Evolutionary conservation across 805 yeast genomes (phyloP), one percentile per base, ranked within the genome.

Genomic region (Wickerhamiella azymoides): DNA sequence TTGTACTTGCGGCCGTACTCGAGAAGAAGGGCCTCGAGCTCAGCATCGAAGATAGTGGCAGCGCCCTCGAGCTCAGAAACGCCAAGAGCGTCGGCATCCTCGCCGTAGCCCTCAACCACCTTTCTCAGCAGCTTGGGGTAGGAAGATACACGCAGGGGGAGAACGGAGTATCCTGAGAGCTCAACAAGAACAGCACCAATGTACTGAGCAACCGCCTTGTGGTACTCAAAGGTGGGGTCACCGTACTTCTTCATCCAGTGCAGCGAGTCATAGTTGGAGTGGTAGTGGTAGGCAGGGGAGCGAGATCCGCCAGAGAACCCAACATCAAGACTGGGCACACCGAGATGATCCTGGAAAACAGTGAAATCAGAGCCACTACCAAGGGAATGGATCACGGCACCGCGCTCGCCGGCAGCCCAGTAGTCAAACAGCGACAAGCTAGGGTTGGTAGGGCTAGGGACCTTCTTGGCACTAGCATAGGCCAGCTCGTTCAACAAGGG

Each of bases 281-380:
- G 89, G 59, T 81, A 79, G 49, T 79, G 88, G 57, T 80, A 80
- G 7, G 79, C 74, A 0, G 85, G 69, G 43, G 77, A 80, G 8
- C 58, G 64, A 10, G 57, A 54, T 9, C 68, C 64, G 19, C 56
- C 56, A 16, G 55, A 60, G 56, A 79, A 81, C 0, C 79, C 81
- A 40, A 77, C 48, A 59, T 79, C 81, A n/a, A 73, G 62, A 3
- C 68, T 60, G 1, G 72, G 69, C 32, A 67, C 55, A 0, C 71
- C 71, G 13, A 67, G 48, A 50, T 58, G 65, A 45, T 66, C 68
- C 46, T 61, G 63, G 57, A 67, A 67, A 11, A 66, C 71, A 2
- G 71, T 63, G 51, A 58, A 82, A 59, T 82, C 92, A 5, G 84
- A 73, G 1, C 88, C 86, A 17, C 81, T 74, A 2, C 88, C 88